These are phyloP conservation scores for Funneliformis geosporum DNA, from an alignment of 192 early-diverging fungal genomes.

Conservation along the genomic window DNA sequence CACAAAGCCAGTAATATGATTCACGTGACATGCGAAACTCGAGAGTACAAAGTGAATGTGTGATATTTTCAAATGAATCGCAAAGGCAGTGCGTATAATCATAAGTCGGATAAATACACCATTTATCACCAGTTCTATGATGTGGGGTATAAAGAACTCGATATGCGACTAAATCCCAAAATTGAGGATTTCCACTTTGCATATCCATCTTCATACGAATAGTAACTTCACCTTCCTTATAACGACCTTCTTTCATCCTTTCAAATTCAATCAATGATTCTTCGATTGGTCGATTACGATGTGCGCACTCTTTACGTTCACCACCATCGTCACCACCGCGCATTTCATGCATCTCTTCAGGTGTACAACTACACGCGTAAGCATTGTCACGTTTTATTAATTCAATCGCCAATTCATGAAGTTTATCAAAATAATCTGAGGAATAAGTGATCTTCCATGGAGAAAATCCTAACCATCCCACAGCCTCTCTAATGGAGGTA, in stretches of 20 bases:
- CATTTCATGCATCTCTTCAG: constrained; percentile 87
- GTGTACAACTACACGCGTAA: constrained; percentile 86
- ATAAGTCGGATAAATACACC: constrained; percentile 99
- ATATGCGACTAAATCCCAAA: constrained; percentile 99
- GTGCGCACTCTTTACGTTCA: constrained; percentile 81
- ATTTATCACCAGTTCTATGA: constrained; percentile 87
- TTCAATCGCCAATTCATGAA: constrained; percentile 94
- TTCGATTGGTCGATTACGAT: constrained; percentile 88
- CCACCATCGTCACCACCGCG: constrained; percentile 91
- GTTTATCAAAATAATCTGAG: constrained; percentile 94
- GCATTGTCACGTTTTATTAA: constrained; percentile 88
- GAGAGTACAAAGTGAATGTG: constrained; percentile 97
- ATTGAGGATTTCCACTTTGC: constrained; percentile 95
- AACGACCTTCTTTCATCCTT: constrained; percentile 98
- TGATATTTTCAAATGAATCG: constrained; percentile 99
- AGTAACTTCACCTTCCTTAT: constrained; percentile 85
- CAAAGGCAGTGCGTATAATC: constrained; percentile 99
- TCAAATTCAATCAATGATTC: constrained; percentile 94
- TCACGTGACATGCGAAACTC: constrained; percentile 94
- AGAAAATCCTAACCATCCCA: constrained; percentile 95
- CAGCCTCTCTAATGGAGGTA: constrained; percentile 87
- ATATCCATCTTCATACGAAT: constrained; percentile 99
- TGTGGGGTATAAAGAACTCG: constrained; percentile 91
- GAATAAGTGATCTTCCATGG: constrained; percentile 94
- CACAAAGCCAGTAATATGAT: constrained; percentile 99